These are phyloP conservation scores for Posidonia australis DNA, from an alignment of 106 monocot genomes.

Conservation along the genomic window DNA sequence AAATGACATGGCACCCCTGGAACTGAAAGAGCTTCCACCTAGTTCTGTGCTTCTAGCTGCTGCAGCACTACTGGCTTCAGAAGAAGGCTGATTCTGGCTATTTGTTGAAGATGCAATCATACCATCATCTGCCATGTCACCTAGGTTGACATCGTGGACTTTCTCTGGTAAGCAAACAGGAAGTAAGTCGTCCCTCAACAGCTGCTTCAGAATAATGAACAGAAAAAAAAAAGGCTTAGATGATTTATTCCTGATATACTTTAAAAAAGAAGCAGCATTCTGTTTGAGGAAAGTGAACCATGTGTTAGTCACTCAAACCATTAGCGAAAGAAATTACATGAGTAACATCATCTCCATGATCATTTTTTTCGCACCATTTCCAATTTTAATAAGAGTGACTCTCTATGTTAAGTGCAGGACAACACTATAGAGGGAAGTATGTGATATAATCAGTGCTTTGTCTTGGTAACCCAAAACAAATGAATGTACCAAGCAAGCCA, in stretches of 20 bases:
- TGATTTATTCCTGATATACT: background rate
- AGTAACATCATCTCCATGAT: too few species aligned
- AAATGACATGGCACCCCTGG: slow-evolving; percentile 91
- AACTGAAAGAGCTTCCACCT: slow-evolving; percentile 52
- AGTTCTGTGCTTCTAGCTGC: slow-evolving; percentile 18
- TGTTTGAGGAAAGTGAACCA: too few species aligned
- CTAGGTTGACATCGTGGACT: slow-evolving; percentile 90
- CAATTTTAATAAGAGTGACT: too few species aligned
- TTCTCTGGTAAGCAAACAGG: slow-evolving; percentile 54
- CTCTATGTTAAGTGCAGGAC: too few species aligned
- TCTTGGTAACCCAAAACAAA: too few species aligned
- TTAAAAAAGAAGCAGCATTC: too few species aligned
- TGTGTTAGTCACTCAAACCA: too few species aligned
- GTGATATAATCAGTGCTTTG: too few species aligned
- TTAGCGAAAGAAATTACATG: too few species aligned
- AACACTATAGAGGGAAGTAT: too few species aligned
- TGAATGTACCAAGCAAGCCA: too few species aligned
- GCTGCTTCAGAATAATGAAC: slow-evolving; percentile 28
- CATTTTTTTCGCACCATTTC: too few species aligned
- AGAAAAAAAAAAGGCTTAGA: background rate
- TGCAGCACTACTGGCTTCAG: slow-evolving; percentile 44
- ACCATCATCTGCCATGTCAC: slow-evolving; percentile 59
- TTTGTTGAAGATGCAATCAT: slow-evolving; percentile 33
- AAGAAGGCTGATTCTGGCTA: slow-evolving; percentile 48
- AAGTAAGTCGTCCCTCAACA: slow-evolving; percentile 61